Conservation (phyloP, 2,329 filamentous ascomycete species). For the Cladosporium sp. region DNA sequence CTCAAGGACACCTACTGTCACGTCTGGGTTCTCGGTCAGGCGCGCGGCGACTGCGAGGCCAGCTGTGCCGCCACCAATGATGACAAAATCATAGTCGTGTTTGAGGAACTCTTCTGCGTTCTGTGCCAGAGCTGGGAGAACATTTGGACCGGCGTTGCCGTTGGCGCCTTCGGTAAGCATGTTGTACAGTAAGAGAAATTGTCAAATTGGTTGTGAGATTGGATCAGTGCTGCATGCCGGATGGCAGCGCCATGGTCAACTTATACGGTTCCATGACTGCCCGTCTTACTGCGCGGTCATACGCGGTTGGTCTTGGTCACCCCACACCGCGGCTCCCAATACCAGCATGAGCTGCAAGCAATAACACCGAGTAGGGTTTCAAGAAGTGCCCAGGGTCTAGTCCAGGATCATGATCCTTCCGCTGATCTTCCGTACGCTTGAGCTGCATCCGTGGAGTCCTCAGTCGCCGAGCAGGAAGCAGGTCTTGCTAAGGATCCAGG, state of each 20-base stretch:
- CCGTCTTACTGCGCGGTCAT: neutral
- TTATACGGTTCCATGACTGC: neutral
- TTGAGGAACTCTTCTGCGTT: slow-evolving; percentile 24
- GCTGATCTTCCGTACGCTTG: neutral
- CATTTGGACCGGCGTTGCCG: slow-evolving; percentile 7
- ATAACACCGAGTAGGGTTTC: neutral
- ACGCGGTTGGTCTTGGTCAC: neutral
- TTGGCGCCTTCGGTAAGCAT: slow-evolving; percentile 23
- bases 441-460: neutral
- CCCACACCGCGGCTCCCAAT: neutral
- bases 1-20: slow-evolving; percentile 32
- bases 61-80: slow-evolving; percentile 30
- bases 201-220: too few species aligned
- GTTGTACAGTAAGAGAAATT: neutral
- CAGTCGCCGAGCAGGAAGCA: neutral
- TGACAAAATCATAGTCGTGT: slow-evolving; percentile 27
- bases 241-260: neutral
- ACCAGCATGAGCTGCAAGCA: neutral
- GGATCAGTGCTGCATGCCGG: too few species aligned
- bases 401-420: slow-evolving; percentile 3
- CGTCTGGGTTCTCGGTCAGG: slow-evolving; percentile 27
- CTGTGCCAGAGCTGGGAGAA: slow-evolving; percentile 22
- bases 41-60: slow-evolving; percentile 29
- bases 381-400: neutral
- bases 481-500: neutral